These are phyloP conservation scores for Groenewaldozyma auringiensis DNA, from an alignment of 1,139 yeast genomes.

Conservation along the genomic window DNA sequence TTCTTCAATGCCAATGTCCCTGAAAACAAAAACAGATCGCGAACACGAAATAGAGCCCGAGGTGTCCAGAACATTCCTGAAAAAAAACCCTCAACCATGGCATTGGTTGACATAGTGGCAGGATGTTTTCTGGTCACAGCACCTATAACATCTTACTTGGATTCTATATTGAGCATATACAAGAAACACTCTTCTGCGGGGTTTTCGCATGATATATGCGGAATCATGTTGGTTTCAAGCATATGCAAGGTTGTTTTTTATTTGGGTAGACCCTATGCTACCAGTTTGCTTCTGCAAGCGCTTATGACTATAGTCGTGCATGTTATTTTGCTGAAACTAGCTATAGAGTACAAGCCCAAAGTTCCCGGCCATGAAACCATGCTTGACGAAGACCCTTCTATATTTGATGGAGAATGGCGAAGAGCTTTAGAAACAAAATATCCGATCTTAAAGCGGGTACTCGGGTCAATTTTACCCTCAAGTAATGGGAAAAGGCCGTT, in stretches of 20 bases:
- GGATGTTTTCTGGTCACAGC: conserved; percentile 39
- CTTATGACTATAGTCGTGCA: conserved; percentile 74
- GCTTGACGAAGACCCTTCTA: not conserved
- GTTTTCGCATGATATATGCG: conserved; percentile 81
- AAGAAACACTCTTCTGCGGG: conserved; percentile 62
- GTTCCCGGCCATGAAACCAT: not conserved
- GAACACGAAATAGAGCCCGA: not conserved
- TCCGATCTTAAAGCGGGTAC: conserved; percentile 2
- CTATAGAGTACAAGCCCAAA: conserved; percentile 51
- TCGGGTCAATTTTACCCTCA: not conserved
- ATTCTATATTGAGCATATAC: conserved; percentile 66
- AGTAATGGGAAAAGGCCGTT: conserved; percentile 44
- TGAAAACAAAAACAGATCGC: no score
- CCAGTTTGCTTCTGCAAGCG: conserved; percentile 66
- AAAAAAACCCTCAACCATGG: no score
- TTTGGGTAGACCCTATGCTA: conserved; percentile 70
- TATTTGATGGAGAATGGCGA: not conserved
- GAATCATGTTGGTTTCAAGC: conserved; percentile 78
- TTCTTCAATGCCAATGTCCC: no score
- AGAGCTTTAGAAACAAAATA: not conserved
- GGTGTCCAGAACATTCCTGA: no score
- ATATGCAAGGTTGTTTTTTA: conserved; percentile 69
- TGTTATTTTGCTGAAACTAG: conserved; percentile 50
- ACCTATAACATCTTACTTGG: conserved; percentile 79
- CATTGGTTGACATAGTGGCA: conserved; percentile 8